Evolutionary conservation across 176 grass and related monocot species (phyloP), one percentile per base, ranked within the genome.

Genomic region (Carex pumila): DNA sequence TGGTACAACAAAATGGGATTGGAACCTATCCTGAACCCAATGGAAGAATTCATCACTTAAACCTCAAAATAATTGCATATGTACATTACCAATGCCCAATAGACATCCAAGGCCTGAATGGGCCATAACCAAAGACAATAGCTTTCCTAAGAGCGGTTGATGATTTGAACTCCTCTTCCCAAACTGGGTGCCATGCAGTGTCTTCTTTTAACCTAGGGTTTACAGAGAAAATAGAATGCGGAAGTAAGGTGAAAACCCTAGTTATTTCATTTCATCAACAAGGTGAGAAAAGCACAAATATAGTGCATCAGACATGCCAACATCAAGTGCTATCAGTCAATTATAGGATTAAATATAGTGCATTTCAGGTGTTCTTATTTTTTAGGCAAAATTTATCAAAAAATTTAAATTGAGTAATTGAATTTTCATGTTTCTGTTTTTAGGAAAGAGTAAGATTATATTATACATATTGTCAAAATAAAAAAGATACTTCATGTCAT

Each of bases 51-150:
- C 3, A 56, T 57, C 25, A 18, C 17, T 56, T 78, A 56, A 76
- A 56, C 49, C 52, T 78, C 5, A 18, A 29, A 36, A 31, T 30
- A 75, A 12, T 52, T 14, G 10, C 17, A 74, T 74, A 3, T 77
- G 12, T 78, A 78, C 45, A 81, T 72, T 95, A 98, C 95, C 95
- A 98, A 86, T 98, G 95, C 81, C 62, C 86, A 87, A 98, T 95
- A 65, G 95, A 98, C 95, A 98, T 98, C 95, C 92, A 98, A 80
- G 95, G 91, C 65, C 93, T 93, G 76, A 95, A 85, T 87, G 95
- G 95, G 7, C 95, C 95, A 61, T 98, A 98, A 80, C 92, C 95
- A 74, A 90, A 92, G 80, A 98, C 87, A 85, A 98, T 93, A 43
- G 95, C 95, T 66, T 95, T 98, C 80, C 91, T 93, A 58, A 93